These are phyloP conservation scores for Fraxinus ornus DNA, from an alignment of 305 asterid genomes.

Conservation along the genomic window DNA sequence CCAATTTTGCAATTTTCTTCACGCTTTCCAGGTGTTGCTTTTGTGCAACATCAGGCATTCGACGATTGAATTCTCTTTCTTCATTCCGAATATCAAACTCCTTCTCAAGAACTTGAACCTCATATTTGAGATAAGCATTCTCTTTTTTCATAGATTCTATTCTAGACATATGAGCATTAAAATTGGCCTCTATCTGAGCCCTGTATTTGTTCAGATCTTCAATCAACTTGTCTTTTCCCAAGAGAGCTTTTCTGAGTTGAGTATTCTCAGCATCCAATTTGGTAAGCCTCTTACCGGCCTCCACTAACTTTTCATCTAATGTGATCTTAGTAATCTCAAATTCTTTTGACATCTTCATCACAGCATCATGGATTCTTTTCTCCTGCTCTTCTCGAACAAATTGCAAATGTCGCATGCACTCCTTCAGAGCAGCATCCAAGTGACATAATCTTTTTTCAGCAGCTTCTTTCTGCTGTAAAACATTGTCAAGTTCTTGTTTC, in stretches of 20 bases:
- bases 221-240: constrained; percentile 54
- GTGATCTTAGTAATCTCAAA: constrained; percentile 36
- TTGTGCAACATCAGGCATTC: constrained; percentile 52
- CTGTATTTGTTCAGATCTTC: constrained; percentile 49
- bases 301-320: constrained; percentile 49
- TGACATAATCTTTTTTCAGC: constrained; percentile 56
- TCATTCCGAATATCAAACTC: constrained; percentile 75
- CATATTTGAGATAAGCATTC: constrained; percentile 59
- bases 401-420: constrained; percentile 81
- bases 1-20: constrained; percentile 54
- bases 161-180: constrained; percentile 40
- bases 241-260: constrained; percentile 54
- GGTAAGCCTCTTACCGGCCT: constrained; percentile 44
- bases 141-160: constrained; percentile 65
- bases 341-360: constrained; percentile 48
- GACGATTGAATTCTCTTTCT: constrained; percentile 66
- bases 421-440: constrained; percentile 82
- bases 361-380: constrained; percentile 54
- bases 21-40: constrained; percentile 59
- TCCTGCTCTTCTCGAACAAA: constrained; percentile 65
- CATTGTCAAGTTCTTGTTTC: constrained; percentile 64
- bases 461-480: constrained; percentile 44
- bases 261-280: constrained; percentile 55
- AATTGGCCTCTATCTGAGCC: constrained; percentile 48
- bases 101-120: constrained; percentile 72